Percentiles rank a stretch among this genome's conserved stretches.
These are phyloP conservation scores for Pilasporangium apinafurcum DNA, from an alignment of 352 stramenopile genomes.

Conservation along the genomic window DNA sequence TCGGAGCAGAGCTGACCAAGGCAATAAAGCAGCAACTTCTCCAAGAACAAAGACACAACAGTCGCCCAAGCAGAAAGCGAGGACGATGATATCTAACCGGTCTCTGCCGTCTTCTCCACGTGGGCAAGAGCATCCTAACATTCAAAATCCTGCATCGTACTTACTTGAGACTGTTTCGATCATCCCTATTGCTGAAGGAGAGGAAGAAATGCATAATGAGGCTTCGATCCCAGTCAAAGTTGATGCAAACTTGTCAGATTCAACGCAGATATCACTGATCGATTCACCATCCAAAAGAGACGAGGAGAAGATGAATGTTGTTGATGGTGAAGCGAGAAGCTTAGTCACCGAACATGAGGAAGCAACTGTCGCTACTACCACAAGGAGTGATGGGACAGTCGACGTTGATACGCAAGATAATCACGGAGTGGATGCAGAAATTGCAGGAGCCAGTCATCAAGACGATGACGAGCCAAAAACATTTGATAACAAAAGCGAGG, in stretches of 20 bases:
- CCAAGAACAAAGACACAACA: not conserved
- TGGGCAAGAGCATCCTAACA: too few relatives aligned
- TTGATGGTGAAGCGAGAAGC: too few relatives aligned
- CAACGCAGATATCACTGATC: too few relatives aligned
- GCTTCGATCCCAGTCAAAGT: not conserved
- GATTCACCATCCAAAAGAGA: too few relatives aligned
- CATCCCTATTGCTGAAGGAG: not conserved
- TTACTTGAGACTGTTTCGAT: not conserved
- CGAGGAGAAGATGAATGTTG: too few relatives aligned
- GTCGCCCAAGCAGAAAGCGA: conserved; percentile 14
- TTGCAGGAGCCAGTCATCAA: not conserved
- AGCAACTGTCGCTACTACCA: too few relatives aligned
- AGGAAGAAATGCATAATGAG: not conserved
- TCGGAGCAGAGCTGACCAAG: not conserved
- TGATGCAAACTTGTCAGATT: not conserved
- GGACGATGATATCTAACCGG: conserved; percentile 16
- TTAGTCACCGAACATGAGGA: too few relatives aligned
- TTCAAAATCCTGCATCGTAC: not conserved
- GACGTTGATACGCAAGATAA: too few relatives aligned
- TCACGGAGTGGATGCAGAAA: too few relatives aligned
- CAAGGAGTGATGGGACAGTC: too few relatives aligned
- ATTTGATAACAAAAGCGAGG: too few relatives aligned
- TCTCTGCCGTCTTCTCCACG: conserved; percentile 6
- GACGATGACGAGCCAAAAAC: not conserved
- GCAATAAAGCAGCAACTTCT: not conserved